Base-by-base conservation (phyloP, 2,329 filamentous ascomycete species). In the Pseudogymnoascus sp. region DNA sequence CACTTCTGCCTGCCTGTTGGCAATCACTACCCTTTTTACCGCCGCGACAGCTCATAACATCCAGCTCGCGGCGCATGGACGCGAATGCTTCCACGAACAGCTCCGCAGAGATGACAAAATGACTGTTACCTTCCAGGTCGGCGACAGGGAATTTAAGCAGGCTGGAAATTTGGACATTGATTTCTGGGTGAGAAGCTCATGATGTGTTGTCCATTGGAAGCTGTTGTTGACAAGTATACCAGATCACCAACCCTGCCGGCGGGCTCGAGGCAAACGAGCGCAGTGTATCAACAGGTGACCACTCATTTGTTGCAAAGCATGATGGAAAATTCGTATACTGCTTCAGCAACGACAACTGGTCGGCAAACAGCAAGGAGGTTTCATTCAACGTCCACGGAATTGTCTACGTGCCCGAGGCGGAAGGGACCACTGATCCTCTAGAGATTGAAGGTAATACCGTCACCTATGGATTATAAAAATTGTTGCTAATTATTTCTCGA, bases 371-470 rank as follows among this genome's bases (percentile, higher is more conserved):
- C 74, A 99, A 99, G 79, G 94, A 99, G 76, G 93, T 99, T 60
- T 96, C 91, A 62, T 99, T 99, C 85, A 99, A 99, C 75, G 94
- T 99, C 60, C 94, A 99, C 77, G 94, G 94, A 69, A 91, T 99
- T 67, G 93, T 99, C 73, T 99, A 97, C 77, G 92, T 99, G 59
- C 89, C 90, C 61, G 94, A 97, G 76, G 81, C 84, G 63, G 93
- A 97, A 70, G 82, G 88, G 64, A 84, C 89, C 29, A 84, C 88
- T 69, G 93, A 97, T 72, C 94, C 94, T 17, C 80, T 99, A 67
- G 94, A 99, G 75, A 82, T 83, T 66, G 94, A 97, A 85, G 87
- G 90, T 93, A 81, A 65, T 79, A 10, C 40, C 37, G 7, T 24
- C 61, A 15, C 29, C 37, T 35, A 21, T 15, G n/a, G 9, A 26